Conservation (phyloP, 192 early-diverging fungal genomes). For the Coemansia furcata region DNA sequence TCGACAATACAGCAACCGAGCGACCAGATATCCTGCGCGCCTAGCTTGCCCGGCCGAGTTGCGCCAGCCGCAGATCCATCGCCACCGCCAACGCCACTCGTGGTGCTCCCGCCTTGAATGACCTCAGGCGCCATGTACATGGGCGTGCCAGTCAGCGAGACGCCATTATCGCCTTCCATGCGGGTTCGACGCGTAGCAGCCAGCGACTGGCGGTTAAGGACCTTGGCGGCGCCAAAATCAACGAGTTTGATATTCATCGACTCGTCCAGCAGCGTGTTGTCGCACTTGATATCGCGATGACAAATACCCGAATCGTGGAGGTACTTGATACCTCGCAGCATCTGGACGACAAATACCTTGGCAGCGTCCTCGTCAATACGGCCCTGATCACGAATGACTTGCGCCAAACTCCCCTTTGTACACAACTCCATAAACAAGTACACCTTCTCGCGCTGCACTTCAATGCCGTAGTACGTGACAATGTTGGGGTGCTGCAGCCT, state of each 20-base stretch:
- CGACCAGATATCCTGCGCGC: slow-evolving; percentile 90
- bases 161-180: slow-evolving; percentile 10
- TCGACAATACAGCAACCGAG: slow-evolving; percentile 88
- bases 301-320: slow-evolving; percentile 81
- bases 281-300: slow-evolving; percentile 86
- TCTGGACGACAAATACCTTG: slow-evolving; percentile 74
- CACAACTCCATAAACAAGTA: slow-evolving; percentile 94
- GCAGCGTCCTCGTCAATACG: slow-evolving; percentile 73
- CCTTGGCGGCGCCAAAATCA: slow-evolving; percentile 90
- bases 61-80: slow-evolving; percentile 4
- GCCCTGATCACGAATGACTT: slow-evolving; percentile 71
- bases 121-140: slow-evolving; percentile 72
- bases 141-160: slow-evolving; percentile 60
- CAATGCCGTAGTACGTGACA: slow-evolving; percentile 86
- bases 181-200: slow-evolving; percentile 43
- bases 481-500: slow-evolving; percentile 88
- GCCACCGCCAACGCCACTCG: slow-evolving; percentile 3
- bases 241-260: slow-evolving; percentile 78
- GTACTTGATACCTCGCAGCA: slow-evolving; percentile 81
- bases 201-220: slow-evolving; percentile 67
- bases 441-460: slow-evolving; percentile 87
- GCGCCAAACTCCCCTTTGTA: slow-evolving; percentile 69
- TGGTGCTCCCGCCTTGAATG: slow-evolving; percentile 63
- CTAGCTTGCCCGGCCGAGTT: slow-evolving; percentile 27
- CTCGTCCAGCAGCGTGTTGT: slow-evolving; percentile 81